These are phyloP conservation scores for Arthroderma uncinatum DNA, from an alignment of 2,329 filamentous ascomycete species.

Conservation along the genomic window DNA sequence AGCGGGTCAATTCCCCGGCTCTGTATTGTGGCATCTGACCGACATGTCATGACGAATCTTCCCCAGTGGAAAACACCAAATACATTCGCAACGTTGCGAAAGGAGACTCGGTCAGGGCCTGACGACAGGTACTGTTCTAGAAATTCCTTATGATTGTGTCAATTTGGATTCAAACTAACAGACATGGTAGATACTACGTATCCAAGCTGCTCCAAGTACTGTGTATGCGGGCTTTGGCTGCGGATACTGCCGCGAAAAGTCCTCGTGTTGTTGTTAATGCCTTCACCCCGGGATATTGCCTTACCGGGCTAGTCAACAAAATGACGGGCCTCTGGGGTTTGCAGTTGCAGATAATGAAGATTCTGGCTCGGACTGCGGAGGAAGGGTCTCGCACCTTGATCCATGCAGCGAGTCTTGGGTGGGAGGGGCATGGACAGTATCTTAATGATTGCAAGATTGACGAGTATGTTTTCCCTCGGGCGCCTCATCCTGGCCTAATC, in stretches of 20 bases:
- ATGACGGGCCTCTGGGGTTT: neutral
- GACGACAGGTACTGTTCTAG: neutral
- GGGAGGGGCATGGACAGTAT: slow-evolving; percentile 34
- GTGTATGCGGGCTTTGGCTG: neutral
- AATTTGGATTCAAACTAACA: neutral
- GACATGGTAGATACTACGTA: neutral
- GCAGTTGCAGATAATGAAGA: neutral
- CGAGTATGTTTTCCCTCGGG: neutral
- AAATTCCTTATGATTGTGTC: neutral
- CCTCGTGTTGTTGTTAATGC: neutral
- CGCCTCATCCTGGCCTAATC: neutral
- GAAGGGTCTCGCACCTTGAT: slow-evolving; percentile 34
- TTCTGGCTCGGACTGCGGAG: slow-evolving; percentile 33
- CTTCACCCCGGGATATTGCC: neutral
- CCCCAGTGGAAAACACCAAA: neutral
- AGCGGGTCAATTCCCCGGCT: neutral
- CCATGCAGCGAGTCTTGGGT: slow-evolving; percentile 24
- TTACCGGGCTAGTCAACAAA: neutral
- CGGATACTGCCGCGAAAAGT: neutral
- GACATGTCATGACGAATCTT: neutral
- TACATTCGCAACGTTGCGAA: neutral
- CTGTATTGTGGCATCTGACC: slow-evolving; percentile 1
- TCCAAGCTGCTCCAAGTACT: neutral
- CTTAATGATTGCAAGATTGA: slow-evolving; percentile 16
- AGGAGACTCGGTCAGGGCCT: neutral